Percentiles rank a stretch among this genome's conserved stretches.
Evolutionary conservation across 352 stramenopile genomes (phyloP).

Genomic region (Phytophthora pluvialis): DNA sequence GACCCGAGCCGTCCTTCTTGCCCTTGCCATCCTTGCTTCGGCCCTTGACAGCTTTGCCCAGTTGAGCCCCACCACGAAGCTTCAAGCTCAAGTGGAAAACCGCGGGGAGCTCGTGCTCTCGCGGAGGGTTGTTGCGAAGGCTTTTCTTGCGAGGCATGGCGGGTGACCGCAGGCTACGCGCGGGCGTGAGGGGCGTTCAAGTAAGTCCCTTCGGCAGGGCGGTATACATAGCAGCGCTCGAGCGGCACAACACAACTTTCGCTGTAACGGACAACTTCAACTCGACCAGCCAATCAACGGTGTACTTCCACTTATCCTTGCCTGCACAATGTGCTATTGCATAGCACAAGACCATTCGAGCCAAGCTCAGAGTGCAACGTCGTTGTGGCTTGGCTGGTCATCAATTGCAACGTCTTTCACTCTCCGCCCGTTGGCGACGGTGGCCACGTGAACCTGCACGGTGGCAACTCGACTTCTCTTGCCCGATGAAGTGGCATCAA

Average conservation of each 20-base stretch:
- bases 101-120: conserved; percentile 1
- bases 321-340: no score
- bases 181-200: no score
- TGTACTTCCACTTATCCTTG: no score
- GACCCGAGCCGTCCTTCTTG: conserved; percentile 58
- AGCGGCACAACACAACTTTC: neutral
- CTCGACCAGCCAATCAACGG: conserved; percentile 15
- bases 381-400: no score
- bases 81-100: conserved; percentile 48
- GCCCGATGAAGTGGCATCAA: no score
- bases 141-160: conserved; percentile 35
- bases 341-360: no score
- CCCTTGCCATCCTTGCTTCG: conserved; percentile 71
- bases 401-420: no score
- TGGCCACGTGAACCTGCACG: no score
- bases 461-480: no score
- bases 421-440: no score
- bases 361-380: no score
- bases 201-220: neutral
- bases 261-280: conserved; percentile 35
- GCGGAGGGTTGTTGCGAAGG: conserved; percentile 28
- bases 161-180: neutral
- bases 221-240: conserved; percentile 16
- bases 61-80: conserved; percentile 68
- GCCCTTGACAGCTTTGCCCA: conserved; percentile 83